Evolutionary conservation across 768 basidiomycete genomes (phyloP).

Genomic region (Rhizopogon vulgaris): DNA sequence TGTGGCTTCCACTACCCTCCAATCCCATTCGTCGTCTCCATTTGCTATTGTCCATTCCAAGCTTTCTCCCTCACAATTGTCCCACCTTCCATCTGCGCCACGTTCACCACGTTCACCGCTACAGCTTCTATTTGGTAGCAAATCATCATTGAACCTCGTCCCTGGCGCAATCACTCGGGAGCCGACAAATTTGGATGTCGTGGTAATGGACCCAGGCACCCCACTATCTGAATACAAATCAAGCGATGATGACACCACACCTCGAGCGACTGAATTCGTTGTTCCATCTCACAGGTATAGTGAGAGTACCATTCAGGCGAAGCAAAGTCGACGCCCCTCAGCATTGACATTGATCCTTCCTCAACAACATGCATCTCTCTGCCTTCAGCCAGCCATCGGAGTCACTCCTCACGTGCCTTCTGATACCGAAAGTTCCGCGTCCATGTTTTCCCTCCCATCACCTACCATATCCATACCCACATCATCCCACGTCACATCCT

Average conservation of each 20-base stretch:
- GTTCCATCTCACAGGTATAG: not conserved
- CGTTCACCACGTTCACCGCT: conserved; percentile 4
- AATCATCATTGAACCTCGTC: conserved; percentile 2
- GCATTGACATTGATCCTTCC: conserved; percentile 12
- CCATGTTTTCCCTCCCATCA: conserved; percentile 9
- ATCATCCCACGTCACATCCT: not conserved
- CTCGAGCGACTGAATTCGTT: conserved; percentile 15
- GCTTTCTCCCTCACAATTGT: not conserved
- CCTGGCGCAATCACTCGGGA: not conserved
- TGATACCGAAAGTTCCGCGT: conserved; percentile 10
- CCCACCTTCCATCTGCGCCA: not conserved
- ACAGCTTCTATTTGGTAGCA: conserved; percentile 6
- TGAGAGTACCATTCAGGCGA: not conserved
- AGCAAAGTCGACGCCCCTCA: conserved; percentile 7
- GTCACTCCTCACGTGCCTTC: conserved; percentile 16
- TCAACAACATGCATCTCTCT: not conserved
- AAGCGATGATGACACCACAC: conserved; percentile 21
- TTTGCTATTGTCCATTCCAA: not conserved
- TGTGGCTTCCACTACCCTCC: not conserved
- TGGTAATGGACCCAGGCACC: conserved; percentile 5
- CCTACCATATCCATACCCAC: conserved; percentile 7
- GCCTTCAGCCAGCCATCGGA: conserved; percentile 16
- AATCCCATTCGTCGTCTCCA: conserved; percentile 5
- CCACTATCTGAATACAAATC: conserved; percentile 2
- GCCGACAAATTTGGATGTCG: not conserved